These are phyloP conservation scores for Blepharisma japonicum DNA, from an alignment of 73 alveolate species.

Conservation along the genomic window DNA sequence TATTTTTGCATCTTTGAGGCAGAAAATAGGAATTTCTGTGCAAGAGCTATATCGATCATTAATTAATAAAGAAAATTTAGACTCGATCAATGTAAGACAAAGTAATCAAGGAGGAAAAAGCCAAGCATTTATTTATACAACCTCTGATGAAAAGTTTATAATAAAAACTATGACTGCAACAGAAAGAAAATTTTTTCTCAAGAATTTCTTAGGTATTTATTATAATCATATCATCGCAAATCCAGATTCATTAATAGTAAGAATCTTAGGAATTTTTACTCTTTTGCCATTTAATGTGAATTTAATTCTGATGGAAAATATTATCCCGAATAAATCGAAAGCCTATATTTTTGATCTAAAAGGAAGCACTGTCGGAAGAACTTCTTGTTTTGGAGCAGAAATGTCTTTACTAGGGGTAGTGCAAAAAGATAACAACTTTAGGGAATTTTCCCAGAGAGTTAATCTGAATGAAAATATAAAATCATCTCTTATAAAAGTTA, in stretches of 20 bases:
- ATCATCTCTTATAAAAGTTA: background rate
- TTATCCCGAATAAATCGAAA: conserved; percentile 4
- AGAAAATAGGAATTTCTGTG: background rate
- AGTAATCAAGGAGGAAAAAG: conserved; percentile 10
- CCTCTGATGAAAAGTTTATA: conserved; percentile 17
- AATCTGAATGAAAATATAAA: background rate
- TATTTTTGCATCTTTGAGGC: background rate
- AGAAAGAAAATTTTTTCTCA: conserved; percentile 5
- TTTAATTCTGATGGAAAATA: conserved; percentile 22
- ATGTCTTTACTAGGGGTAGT: background rate
- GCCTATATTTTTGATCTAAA: conserved; percentile 12
- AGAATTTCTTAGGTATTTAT: background rate
- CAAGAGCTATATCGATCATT: no score
- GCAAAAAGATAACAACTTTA: background rate
- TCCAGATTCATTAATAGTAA: background rate
- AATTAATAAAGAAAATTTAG: no score
- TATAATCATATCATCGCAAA: background rate
- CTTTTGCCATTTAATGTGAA: background rate
- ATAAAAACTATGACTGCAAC: conserved; percentile 3
- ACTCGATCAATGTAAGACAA: no score
- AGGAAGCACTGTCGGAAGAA: conserved; percentile 5
- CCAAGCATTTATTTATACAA: conserved; percentile 19
- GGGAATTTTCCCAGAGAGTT: background rate
- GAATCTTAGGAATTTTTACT: conserved; percentile 19
- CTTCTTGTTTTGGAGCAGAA: background rate